Percentiles rank a stretch among this genome's conserved stretches.
These are phyloP conservation scores for Acer campestre DNA, from an alignment of 345 rosid genomes.

Conservation along the genomic window DNA sequence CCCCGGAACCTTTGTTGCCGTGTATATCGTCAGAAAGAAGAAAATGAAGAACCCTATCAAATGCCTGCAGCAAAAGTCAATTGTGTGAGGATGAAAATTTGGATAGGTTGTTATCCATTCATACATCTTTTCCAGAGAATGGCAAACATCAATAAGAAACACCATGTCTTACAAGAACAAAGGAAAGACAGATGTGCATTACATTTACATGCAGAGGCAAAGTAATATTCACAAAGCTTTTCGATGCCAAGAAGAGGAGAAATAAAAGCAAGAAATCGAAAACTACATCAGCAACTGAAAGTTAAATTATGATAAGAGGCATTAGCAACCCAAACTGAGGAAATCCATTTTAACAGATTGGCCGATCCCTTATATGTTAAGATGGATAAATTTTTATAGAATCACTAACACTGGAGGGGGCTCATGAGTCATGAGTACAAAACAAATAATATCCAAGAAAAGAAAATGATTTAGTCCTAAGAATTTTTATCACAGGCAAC, in stretches of 20 bases:
- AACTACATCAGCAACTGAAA: not conserved
- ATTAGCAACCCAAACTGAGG: not conserved
- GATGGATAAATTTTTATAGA: not conserved
- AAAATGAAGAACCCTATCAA: constrained; percentile 39
- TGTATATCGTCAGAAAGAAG: constrained; percentile 30
- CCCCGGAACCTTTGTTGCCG: constrained; percentile 25
- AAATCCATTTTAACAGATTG: not conserved
- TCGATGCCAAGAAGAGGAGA: not conserved
- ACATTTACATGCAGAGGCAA: constrained; percentile 2
- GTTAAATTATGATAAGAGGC: not conserved
- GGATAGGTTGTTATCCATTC: not conserved
- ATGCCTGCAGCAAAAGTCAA: constrained; percentile 30
- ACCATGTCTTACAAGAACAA: not conserved
- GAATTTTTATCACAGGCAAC: not conserved
- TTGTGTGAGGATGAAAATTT: not conserved
- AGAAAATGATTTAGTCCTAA: not conserved
- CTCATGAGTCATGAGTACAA: not conserved
- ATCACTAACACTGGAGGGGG: not conserved
- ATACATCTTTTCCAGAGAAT: not conserved
- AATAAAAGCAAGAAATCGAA: not conserved
- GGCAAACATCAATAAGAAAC: not conserved
- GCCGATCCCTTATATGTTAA: not conserved
- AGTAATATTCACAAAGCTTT: not conserved
- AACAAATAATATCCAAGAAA: not conserved
- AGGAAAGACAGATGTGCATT: not conserved